These are phyloP conservation scores for Aspergillus nanangensis DNA, from an alignment of 495 filamentous ascomycete species.

Conservation along the genomic window DNA sequence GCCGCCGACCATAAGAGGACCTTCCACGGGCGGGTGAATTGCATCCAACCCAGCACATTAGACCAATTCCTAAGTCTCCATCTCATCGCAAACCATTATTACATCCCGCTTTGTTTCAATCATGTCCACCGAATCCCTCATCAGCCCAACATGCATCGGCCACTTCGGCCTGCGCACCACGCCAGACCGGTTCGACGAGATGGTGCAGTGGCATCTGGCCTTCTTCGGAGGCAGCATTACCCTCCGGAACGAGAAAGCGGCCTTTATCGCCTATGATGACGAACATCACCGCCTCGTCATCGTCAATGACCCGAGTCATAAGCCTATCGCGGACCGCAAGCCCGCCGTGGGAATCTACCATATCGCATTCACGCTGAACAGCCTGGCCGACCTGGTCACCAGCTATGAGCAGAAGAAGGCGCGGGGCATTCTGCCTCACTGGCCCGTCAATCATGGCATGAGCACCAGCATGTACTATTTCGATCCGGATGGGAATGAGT, in stretches of 20 bases:
- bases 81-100: no score
- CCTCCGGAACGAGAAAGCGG: not conserved
- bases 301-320: no score
- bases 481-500: slow-evolving; percentile 42
- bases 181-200: no score
- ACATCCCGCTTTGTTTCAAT: no score
- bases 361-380: not conserved
- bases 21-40: no score
- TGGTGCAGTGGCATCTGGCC: no score
- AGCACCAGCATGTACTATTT: slow-evolving; percentile 41
- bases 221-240: not conserved
- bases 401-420: not conserved
- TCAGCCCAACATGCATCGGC: no score
- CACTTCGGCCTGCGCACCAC: no score
- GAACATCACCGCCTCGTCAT: not conserved
- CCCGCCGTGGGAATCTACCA: not conserved
- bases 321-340: not conserved
- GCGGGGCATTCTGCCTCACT: slow-evolving; percentile 3
- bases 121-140: no score
- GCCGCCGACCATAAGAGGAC: no score
- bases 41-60: no score
- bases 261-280: not conserved
- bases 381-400: not conserved
- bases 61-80: no score
- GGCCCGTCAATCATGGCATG: slow-evolving; percentile 40